These are phyloP conservation scores for Brettanomyces bruxellensis DNA, from an alignment of 805 yeast species.

Conservation along the genomic window DNA sequence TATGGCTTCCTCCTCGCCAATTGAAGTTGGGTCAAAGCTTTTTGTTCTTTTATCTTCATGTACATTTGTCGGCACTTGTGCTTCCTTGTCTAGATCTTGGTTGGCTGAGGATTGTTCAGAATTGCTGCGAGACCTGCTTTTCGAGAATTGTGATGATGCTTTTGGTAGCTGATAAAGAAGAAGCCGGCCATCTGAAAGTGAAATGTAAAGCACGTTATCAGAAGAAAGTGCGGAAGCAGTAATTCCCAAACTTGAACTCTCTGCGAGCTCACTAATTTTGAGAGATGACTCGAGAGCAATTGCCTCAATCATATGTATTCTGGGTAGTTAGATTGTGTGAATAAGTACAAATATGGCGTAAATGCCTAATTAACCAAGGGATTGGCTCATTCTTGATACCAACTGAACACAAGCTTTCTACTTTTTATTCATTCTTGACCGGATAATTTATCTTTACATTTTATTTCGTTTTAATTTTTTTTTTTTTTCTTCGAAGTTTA, in stretches of 20 bases:
- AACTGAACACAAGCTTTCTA: too few relatives aligned
- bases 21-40: neutral
- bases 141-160: neutral
- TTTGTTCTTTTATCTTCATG: neutral
- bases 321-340: neutral
- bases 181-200: constrained; percentile 12
- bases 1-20: constrained; percentile 10
- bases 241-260: constrained; percentile 5
- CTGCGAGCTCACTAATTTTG: constrained; percentile 6
- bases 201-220: constrained; percentile 14
- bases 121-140: neutral
- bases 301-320: constrained; percentile 10
- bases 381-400: too few relatives aligned
- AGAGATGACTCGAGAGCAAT: constrained; percentile 10
- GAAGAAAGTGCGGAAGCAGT: constrained; percentile 9
- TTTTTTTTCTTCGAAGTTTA: too few relatives aligned
- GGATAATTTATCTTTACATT: too few relatives aligned
- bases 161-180: constrained; percentile 13
- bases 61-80: neutral
- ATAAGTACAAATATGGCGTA: too few relatives aligned
- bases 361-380: too few relatives aligned
- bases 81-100: neutral
- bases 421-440: too few relatives aligned
- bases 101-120: neutral
- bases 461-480: too few relatives aligned